Conservation (phyloP, 1,139 yeast genomes). For the Zygosaccharomyces sapae region DNA sequence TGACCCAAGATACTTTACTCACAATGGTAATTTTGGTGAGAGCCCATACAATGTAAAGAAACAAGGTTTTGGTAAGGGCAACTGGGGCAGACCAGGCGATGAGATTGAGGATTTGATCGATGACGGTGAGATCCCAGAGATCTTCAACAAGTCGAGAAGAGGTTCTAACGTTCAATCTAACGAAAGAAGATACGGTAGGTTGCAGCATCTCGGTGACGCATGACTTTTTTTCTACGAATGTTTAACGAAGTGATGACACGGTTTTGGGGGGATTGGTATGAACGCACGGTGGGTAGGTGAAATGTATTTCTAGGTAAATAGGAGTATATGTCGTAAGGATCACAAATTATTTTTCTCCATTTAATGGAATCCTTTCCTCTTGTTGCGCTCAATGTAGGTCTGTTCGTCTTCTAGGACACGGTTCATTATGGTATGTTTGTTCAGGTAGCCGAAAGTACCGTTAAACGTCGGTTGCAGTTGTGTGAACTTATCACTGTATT, state of each 20-base stretch:
- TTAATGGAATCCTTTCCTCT: constrained; percentile 32
- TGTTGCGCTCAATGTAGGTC: constrained; percentile 36
- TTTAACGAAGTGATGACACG: constrained; percentile 2
- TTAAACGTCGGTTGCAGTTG: constrained; percentile 14
- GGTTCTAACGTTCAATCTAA: constrained; percentile 43
- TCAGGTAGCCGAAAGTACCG: constrained; percentile 35
- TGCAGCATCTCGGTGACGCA: constrained; percentile 25
- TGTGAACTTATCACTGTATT: constrained; percentile 11
- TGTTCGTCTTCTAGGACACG: constrained; percentile 33
- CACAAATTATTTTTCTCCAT: no score
- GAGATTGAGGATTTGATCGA: constrained; percentile 51
- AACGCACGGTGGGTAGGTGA: no score
- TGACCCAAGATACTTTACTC: constrained; percentile 71
- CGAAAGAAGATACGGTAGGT: constrained; percentile 37
- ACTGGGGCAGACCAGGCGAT: constrained; percentile 72
- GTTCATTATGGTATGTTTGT: constrained; percentile 31
- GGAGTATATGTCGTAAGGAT: constrained; percentile 1
- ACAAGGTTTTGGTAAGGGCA: constrained; percentile 77
- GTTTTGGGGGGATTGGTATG: no score
- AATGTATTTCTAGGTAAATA: background rate
- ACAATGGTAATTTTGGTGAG: constrained; percentile 59
- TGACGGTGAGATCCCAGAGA: constrained; percentile 41
- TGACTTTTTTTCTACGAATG: background rate
- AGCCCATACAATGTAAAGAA: constrained; percentile 78
- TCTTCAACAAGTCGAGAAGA: constrained; percentile 43